These are phyloP conservation scores for Phylloporus sp. DNA, from an alignment of 768 basidiomycete genomes.

Conservation along the genomic window DNA sequence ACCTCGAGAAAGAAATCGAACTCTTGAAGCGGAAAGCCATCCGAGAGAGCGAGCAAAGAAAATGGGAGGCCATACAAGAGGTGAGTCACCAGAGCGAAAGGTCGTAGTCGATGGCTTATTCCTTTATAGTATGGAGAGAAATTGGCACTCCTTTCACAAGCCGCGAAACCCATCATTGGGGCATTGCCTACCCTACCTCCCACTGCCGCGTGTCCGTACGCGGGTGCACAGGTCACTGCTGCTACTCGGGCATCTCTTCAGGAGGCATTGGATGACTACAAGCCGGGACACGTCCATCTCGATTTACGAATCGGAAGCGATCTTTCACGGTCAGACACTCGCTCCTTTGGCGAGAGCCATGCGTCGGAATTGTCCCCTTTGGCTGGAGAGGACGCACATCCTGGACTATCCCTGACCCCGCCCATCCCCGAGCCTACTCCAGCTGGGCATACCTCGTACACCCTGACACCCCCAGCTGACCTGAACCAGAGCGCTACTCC, in stretches of 20 bases:
- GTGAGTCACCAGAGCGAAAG: conserved; percentile 32
- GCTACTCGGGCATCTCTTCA: conserved; percentile 71
- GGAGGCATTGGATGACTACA: conserved; percentile 72
- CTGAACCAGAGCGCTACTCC: conserved; percentile 29
- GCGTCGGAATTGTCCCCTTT: conserved; percentile 55
- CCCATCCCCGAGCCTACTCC: conserved; percentile 28
- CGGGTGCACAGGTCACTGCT: conserved; percentile 58
- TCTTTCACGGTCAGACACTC: conserved; percentile 65
- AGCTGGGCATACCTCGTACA: conserved; percentile 2
- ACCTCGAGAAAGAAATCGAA: conserved; percentile 64
- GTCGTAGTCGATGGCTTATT: not conserved
- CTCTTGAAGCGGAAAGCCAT: conserved; percentile 72
- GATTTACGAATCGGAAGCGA: conserved; percentile 44
- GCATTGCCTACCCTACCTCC: conserved; percentile 70
- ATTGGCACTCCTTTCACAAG: conserved; percentile 66
- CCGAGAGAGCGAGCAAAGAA: conserved; percentile 65
- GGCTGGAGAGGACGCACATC: conserved; percentile 23
- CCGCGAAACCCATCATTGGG: conserved; percentile 54
- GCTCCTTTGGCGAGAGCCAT: conserved; percentile 82
- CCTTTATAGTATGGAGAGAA: conserved; percentile 71
- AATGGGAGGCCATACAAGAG: conserved; percentile 82
- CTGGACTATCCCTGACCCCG: conserved; percentile 40
- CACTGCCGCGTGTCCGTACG: conserved; percentile 48
- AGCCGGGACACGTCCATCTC: conserved; percentile 58
- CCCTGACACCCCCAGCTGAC: not conserved